Evolutionary conservation across 441 rosid species (phyloP), one percentile per base, ranked within the genome.

Genomic region (Croton setiger): DNA sequence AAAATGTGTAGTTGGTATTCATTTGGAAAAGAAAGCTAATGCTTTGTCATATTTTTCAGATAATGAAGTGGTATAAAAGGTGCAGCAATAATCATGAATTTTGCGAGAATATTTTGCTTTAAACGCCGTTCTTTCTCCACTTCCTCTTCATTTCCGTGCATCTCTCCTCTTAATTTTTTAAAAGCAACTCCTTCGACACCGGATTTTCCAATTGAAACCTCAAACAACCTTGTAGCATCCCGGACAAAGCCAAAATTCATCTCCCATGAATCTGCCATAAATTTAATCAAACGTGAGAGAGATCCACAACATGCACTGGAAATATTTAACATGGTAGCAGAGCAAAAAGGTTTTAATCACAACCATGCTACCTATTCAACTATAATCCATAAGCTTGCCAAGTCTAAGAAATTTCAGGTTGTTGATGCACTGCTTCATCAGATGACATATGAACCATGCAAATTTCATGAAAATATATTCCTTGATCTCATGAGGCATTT

Each of bases 401-500:
- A 67, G 61, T 85, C 80, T n/a, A 89, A 84, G 84, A 89, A 90
- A 80, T 87, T 89, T 68, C 65, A 82, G 74, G 93, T 92, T 5
- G 84, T 94, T 57, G 93, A 89, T 68, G 86, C 87, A 3, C 75
- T 91, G 72, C 88, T 94, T 72, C 81, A 33, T 21, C 95, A 85
- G 75, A 91, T 93, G 95, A 84, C 79, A 44, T 84, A 87, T 11
- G 96, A 91, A 75, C 89, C 96, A 58, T 89, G 96, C 79, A 88
- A 79, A 77, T 85, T 93, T 69, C 92, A 87, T 2, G 98, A 93
- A 78, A 84, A 83, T 72, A 31, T 93, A 64, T 93, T 91, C 68
- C 84, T 93, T 66, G 83, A 81, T 74, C 81, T 93, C 13, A 89
- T 91, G 96, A 85, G 74, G 81, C 93, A 88, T 78, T 89, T 88